These are phyloP conservation scores for Chlorociboria aeruginascens DNA, from an alignment of 495 filamentous ascomycete species.

Conservation along the genomic window DNA sequence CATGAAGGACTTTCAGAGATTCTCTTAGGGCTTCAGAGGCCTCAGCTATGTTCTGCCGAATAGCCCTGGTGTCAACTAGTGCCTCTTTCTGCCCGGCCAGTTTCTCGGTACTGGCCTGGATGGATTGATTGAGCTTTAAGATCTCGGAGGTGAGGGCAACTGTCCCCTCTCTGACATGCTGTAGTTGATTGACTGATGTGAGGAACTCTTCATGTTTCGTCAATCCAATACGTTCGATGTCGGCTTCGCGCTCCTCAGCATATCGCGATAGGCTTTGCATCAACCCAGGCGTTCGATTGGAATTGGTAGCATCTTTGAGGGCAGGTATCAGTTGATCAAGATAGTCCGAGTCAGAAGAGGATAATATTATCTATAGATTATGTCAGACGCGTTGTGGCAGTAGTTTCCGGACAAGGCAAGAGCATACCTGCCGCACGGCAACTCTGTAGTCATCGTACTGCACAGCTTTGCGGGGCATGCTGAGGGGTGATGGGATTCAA, in stretches of 20 bases:
- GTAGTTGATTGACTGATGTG: slow-evolving; percentile 80
- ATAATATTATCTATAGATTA: slow-evolving; percentile 66
- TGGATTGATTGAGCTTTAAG: slow-evolving; percentile 80
- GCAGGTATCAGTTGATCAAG: slow-evolving; percentile 90
- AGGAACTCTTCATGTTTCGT: slow-evolving; percentile 96
- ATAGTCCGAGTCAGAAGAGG: slow-evolving; percentile 84
- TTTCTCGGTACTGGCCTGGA: slow-evolving; percentile 90
- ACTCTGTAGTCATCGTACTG: slow-evolving; percentile 42
- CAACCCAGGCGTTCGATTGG: slow-evolving; percentile 61
- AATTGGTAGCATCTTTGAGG: slow-evolving; percentile 74
- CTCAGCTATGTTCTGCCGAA: slow-evolving; percentile 94
- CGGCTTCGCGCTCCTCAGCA: slow-evolving; percentile 71
- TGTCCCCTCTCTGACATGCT: slow-evolving; percentile 79
- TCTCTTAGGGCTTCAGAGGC: slow-evolving; percentile 80
- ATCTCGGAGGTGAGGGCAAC: slow-evolving; percentile 84
- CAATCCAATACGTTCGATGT: slow-evolving; percentile 92
- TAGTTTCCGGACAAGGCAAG: neutral
- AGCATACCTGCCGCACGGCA: slow-evolving; percentile 35
- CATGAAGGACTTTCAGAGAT: slow-evolving; percentile 80
- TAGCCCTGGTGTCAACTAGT: slow-evolving; percentile 77
- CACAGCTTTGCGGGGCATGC: slow-evolving; percentile 34
- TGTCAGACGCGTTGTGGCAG: neutral
- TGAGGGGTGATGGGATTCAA: neutral
- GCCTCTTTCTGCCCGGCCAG: slow-evolving; percentile 90
- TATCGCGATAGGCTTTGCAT: slow-evolving; percentile 68